Base-by-base conservation (phyloP, 2,329 filamentous ascomycete species). In the Madurella fahalii region DNA sequence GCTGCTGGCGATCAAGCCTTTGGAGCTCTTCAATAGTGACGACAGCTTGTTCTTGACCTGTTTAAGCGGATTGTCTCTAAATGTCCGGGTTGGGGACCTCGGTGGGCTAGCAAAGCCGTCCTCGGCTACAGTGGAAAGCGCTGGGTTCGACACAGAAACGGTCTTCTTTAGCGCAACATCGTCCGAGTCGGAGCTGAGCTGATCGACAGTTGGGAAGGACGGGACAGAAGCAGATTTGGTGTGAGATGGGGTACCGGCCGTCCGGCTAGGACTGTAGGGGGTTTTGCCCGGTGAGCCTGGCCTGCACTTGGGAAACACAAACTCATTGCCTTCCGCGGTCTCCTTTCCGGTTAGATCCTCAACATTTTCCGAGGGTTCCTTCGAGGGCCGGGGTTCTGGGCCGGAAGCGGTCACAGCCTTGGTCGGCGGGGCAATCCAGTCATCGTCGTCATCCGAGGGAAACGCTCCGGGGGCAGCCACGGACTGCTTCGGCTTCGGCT, bases 11-110 rank as follows among this genome's bases (percentile, higher is more conserved):
- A 96, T 86, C 47, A 96, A 81, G 13, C 87, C 89, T 69, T 89
- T 93, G 4, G 92, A 94, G 52, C 86, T 89, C 71, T 91, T 92
- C 63, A 96, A 77, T 56, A 96, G 91, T 9, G 92, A 95, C 45
- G 93, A 95, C 46, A 97, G 77, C 68, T 91, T 95, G 66, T 89
- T 90, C 74, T 96, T 97, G 30, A 94, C 92, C 49, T 94, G 90
- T 70, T 92, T 96, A 56, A 96, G 72, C 5, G 90, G 90, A 55
- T 87, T 93, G 61, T 95, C 91, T 8, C 79, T 77, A 63, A 82
- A 76, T 47, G 68, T 74, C 52, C 81, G 73, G 5, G 79, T 76
- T 0, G 81, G 81, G 1, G 83, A 84, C 61, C 83, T 84, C 2
- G 73, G 68, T 59, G 79, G 74, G 69, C 80, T 73, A 69, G 79